A percentile compares a stretch with the other conserved stretches of the same genome.
Evolutionary conservation across 768 basidiomycete species (phyloP).

Genomic region (Tremella yokohamensis): DNA sequence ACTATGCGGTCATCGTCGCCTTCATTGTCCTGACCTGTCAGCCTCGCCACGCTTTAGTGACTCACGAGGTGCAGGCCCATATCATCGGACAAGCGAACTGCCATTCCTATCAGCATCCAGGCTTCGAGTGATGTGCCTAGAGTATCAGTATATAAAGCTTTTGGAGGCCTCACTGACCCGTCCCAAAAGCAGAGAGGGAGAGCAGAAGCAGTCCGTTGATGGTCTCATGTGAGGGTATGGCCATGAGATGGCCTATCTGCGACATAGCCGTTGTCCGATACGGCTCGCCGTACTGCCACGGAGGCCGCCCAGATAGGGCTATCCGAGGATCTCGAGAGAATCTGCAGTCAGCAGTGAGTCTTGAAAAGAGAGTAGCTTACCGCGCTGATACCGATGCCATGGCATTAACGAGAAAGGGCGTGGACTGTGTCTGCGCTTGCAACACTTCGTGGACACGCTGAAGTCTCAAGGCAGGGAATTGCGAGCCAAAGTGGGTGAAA

Average conservation of each 20-base stretch:
- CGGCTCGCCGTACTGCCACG: background rate
- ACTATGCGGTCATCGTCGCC: no score
- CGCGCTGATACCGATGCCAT: background rate
- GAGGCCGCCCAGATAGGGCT: background rate
- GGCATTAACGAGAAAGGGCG: background rate
- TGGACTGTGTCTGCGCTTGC: background rate
- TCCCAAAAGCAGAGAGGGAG: background rate
- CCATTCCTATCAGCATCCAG: slow-evolving; percentile 1
- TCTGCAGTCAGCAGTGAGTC: background rate
- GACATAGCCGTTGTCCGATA: background rate
- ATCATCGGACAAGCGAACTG: background rate
- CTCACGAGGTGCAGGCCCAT: background rate
- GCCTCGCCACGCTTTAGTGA: background rate
- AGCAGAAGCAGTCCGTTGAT: background rate
- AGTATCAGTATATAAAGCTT: background rate
- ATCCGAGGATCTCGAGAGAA: slow-evolving; percentile 6
- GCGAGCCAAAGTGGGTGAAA: background rate
- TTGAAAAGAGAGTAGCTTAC: background rate
- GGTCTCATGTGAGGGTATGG: background rate
- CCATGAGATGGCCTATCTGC: background rate
- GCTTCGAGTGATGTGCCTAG: background rate
- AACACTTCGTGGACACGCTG: background rate
- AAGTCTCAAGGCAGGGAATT: background rate
- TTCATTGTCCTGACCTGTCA: no score
- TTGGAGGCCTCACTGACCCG: background rate